Percentiles rank a stretch among this genome's conserved stretches.
Conservation (phyloP, 2,329 filamentous ascomycete genomes). For the Neopestalotiopsis sp. region DNA sequence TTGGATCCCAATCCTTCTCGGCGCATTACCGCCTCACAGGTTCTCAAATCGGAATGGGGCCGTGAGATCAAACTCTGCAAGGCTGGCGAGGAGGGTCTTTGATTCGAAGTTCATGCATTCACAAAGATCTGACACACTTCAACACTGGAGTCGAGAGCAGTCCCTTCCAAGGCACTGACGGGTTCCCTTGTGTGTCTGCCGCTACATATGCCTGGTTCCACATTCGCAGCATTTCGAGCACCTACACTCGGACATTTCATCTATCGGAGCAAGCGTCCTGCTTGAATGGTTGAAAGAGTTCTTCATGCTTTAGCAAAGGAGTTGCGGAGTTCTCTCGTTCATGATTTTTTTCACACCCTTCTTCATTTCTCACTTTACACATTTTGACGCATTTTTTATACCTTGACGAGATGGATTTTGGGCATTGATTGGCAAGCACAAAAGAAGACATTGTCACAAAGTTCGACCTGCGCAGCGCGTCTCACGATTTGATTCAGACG, state of each 20-base stretch:
- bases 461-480: constrained; percentile 33
- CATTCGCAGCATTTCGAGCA: constrained; percentile 1
- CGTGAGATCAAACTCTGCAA: constrained; percentile 97
- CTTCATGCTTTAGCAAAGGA: constrained; percentile 22
- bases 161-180: not conserved
- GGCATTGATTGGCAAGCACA: constrained; percentile 17
- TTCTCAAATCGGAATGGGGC: constrained; percentile 98
- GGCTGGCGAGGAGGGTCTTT: constrained; percentile 94
- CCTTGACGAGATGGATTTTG: constrained; percentile 22
- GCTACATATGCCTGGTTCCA: constrained; percentile 1
- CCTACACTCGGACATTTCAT: not conserved
- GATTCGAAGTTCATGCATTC: constrained; percentile 27
- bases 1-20: constrained; percentile 91
- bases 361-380: constrained; percentile 13
- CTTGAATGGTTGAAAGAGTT: constrained; percentile 19
- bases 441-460: constrained; percentile 18
- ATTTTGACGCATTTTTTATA: constrained; percentile 20
- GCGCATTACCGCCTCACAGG: constrained; percentile 93
- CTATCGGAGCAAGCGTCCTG: constrained; percentile 12
- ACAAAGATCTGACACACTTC: not conserved
- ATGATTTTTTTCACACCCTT: constrained; percentile 11
- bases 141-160: not conserved
- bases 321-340: constrained; percentile 20
- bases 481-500: constrained; percentile 30
- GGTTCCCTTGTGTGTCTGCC: constrained; percentile 13